These are phyloP conservation scores for Solanum piurae DNA, from an alignment of 257 asterid genomes.

Conservation along the genomic window DNA sequence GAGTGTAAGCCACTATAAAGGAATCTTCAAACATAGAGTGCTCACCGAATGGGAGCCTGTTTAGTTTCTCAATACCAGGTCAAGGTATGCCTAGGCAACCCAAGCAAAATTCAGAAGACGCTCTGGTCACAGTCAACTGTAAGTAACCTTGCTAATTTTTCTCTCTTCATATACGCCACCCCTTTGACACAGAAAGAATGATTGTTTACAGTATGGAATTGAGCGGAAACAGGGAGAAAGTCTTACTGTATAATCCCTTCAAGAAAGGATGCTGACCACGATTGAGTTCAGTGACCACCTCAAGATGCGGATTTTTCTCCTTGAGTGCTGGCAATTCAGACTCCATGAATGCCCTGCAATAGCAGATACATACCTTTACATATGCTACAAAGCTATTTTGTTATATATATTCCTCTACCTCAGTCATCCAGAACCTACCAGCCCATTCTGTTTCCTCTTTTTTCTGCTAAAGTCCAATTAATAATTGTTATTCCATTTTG, in stretches of 20 bases:
- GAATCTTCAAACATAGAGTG: not conserved
- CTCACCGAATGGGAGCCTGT: not conserved
- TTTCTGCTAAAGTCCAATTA: not conserved
- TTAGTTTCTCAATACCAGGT: not conserved
- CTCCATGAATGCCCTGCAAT: constrained; percentile 73
- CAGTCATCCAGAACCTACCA: not conserved
- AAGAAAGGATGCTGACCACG: constrained; percentile 83
- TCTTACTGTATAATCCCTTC: constrained; percentile 71
- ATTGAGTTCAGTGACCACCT: constrained; percentile 72
- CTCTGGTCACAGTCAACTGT: not conserved
- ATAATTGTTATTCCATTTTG: not conserved
- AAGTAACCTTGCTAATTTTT: not conserved
- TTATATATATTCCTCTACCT: not conserved
- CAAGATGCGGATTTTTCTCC: constrained; percentile 73
- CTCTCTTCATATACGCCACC: not conserved
- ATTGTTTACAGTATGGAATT: not conserved
- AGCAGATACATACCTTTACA: not conserved
- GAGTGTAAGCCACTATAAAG: not conserved
- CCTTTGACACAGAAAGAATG: not conserved
- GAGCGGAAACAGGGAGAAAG: constrained; percentile 1
- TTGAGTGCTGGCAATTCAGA: constrained; percentile 58
- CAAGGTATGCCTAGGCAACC: not conserved
- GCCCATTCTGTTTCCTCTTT: not conserved
- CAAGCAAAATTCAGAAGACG: not conserved
- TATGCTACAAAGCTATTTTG: not conserved